Conservation (phyloP, 306 rosid species). For the Begonia masoniana region DNA sequence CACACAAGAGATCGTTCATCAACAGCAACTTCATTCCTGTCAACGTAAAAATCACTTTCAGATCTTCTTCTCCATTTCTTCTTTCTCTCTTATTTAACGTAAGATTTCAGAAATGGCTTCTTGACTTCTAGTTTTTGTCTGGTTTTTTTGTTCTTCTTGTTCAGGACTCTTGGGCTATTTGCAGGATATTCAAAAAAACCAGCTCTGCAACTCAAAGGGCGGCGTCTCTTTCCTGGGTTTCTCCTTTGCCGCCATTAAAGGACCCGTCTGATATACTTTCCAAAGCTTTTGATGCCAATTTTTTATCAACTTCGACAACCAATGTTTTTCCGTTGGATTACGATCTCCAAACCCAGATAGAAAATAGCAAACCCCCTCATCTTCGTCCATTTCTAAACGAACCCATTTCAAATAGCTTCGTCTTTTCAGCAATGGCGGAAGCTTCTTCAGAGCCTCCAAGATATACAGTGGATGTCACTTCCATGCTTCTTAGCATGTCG, state of each 20-base stretch:
- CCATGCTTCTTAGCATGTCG: not conserved
- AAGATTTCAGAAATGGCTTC: too few relatives aligned
- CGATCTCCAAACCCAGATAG: not conserved
- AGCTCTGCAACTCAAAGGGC: conserved; percentile 65
- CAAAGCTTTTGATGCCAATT: not conserved
- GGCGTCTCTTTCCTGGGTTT: conserved; percentile 34
- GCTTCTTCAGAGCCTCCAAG: not conserved
- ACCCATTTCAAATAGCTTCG: not conserved
- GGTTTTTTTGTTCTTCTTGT: conserved; percentile 3
- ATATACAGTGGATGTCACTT: not conserved
- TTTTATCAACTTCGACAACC: not conserved
- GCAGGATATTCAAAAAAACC: conserved; percentile 84
- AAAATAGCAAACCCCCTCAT: not conserved
- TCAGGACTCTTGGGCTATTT: conserved; percentile 97
- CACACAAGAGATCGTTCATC: too few relatives aligned
- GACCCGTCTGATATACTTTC: not conserved
- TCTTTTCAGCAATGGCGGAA: conserved; percentile 22
- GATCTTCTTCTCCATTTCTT: too few relatives aligned
- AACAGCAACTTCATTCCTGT: too few relatives aligned
- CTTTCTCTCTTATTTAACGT: too few relatives aligned
- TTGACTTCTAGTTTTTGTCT: not conserved
- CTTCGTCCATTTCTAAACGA: not conserved
- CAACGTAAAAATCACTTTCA: too few relatives aligned
- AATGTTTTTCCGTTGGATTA: not conserved
- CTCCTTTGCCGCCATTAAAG: not conserved